These are phyloP conservation scores for Hemileccinum rubropunctum DNA, from an alignment of 768 basidiomycete species.

Conservation along the genomic window DNA sequence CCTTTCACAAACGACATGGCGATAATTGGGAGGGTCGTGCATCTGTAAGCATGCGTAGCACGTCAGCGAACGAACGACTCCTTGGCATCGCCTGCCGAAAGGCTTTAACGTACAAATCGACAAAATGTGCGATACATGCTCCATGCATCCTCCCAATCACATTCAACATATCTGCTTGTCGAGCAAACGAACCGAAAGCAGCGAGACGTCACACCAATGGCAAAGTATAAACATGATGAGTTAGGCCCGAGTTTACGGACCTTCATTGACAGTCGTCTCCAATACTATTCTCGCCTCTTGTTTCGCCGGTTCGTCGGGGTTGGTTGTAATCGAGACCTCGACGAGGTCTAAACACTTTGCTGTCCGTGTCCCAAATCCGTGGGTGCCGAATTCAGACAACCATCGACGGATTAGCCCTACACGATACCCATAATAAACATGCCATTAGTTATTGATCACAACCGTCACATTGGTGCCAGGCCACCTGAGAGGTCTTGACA, in stretches of 20 bases:
- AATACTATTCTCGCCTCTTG: slow-evolving; percentile 39
- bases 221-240: too few relatives aligned
- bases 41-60: slow-evolving; percentile 28
- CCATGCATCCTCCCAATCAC: slow-evolving; percentile 36
- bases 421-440: too few relatives aligned
- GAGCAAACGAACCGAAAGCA: background rate
- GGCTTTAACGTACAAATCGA: slow-evolving; percentile 42
- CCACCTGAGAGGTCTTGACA: too few relatives aligned
- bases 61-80: background rate
- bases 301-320: slow-evolving; percentile 33
- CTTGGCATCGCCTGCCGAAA: background rate
- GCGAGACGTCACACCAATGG: too few relatives aligned
- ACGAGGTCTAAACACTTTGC: slow-evolving; percentile 16
- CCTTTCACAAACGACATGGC: slow-evolving; percentile 35
- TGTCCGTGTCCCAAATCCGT: slow-evolving; percentile 20
- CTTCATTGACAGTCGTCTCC: slow-evolving; percentile 44
- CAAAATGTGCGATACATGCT: slow-evolving; percentile 42
- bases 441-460: too few relatives aligned
- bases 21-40: slow-evolving; percentile 39
- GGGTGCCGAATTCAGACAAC: slow-evolving; percentile 15
- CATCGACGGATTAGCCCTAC: slow-evolving; percentile 18
- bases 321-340: slow-evolving; percentile 41
- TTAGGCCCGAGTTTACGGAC: slow-evolving; percentile 24
- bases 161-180: slow-evolving; percentile 44
- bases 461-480: too few relatives aligned